These are phyloP conservation scores for Maudiozyma bulderi DNA, from an alignment of 805 yeast genomes.

Conservation along the genomic window DNA sequence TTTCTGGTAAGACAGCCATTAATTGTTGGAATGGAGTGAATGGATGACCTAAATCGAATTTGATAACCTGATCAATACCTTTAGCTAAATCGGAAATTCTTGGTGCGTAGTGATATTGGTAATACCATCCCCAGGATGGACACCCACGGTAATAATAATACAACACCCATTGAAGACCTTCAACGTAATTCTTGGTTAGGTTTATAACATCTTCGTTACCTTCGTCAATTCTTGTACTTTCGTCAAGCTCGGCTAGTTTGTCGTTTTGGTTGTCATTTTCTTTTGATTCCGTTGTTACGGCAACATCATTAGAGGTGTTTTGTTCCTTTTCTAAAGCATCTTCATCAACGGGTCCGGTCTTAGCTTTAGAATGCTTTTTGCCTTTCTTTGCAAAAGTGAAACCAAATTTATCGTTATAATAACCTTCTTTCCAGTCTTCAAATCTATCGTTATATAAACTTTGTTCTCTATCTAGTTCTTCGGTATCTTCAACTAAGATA, in stretches of 20 bases:
- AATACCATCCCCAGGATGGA: constrained; percentile 95
- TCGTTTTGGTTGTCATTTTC: neutral
- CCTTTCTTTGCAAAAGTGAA: constrained; percentile 29
- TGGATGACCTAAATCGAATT: constrained; percentile 65
- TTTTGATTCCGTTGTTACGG: constrained; percentile 23
- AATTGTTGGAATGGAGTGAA: constrained; percentile 90
- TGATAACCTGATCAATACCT: constrained; percentile 58
- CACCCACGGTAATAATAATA: constrained; percentile 84
- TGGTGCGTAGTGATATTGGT: constrained; percentile 84
- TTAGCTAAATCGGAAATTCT: constrained; percentile 75
- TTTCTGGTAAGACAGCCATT: constrained; percentile 94
- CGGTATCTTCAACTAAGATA: constrained; percentile 47
- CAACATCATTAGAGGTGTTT: neutral
- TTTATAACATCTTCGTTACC: constrained; percentile 46
- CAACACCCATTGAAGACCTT: constrained; percentile 95
- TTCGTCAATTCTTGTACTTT: constrained; percentile 30
- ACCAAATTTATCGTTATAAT: constrained; percentile 71
- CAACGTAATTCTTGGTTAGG: constrained; percentile 71
- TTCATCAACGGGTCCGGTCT: neutral
- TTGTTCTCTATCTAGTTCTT: constrained; percentile 39
- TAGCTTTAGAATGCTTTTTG: neutral
- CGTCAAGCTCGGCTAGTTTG: neutral
- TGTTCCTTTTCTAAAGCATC: neutral
- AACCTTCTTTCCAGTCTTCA: constrained; percentile 72
- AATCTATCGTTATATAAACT: constrained; percentile 66